Conservation (phyloP, 2,329 filamentous ascomycete genomes). For the Rhynchosporium agropyri region DNA sequence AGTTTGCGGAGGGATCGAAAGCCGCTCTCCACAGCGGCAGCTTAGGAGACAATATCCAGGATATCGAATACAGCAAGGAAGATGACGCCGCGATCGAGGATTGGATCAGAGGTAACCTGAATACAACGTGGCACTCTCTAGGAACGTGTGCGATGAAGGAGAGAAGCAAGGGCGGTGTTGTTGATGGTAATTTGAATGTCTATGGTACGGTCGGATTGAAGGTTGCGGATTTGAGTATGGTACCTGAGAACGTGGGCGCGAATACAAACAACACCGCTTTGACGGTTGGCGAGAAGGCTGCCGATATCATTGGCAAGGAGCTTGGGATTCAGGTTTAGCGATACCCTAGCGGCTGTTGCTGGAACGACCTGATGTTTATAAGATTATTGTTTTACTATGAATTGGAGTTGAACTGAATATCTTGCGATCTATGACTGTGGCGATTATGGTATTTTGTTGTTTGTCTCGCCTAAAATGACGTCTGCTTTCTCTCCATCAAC, state of each 20-base stretch:
- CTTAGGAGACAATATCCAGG: constrained; percentile 40
- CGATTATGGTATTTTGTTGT: too few relatives aligned
- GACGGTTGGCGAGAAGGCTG: constrained; percentile 47
- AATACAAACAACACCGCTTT: constrained; percentile 52
- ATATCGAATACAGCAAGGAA: constrained; percentile 45
- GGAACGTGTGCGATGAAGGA: constrained; percentile 47
- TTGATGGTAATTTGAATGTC: constrained; percentile 46
- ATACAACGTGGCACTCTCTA: constrained; percentile 47
- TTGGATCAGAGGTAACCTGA: constrained; percentile 46
- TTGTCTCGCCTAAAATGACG: too few relatives aligned
- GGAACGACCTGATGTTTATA: neutral
- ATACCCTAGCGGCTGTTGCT: neutral
- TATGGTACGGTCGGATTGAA: constrained; percentile 47
- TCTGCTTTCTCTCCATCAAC: too few relatives aligned
- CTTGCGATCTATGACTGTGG: neutral
- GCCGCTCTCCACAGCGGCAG: constrained; percentile 41
- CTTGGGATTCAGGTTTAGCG: constrained; percentile 41
- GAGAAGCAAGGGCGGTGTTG: constrained; percentile 44
- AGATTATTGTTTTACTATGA: neutral
- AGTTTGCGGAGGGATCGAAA: constrained; percentile 47
- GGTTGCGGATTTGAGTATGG: constrained; percentile 47
- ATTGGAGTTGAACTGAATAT: neutral
- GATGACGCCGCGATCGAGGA: constrained; percentile 47
- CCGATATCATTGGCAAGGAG: constrained; percentile 46
- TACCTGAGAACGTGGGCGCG: constrained; percentile 46